Evolutionary conservation across 371 early-diverging fungal genomes (phyloP), one percentile per base, ranked within the genome.

Genomic region (Mortierella sp.): DNA sequence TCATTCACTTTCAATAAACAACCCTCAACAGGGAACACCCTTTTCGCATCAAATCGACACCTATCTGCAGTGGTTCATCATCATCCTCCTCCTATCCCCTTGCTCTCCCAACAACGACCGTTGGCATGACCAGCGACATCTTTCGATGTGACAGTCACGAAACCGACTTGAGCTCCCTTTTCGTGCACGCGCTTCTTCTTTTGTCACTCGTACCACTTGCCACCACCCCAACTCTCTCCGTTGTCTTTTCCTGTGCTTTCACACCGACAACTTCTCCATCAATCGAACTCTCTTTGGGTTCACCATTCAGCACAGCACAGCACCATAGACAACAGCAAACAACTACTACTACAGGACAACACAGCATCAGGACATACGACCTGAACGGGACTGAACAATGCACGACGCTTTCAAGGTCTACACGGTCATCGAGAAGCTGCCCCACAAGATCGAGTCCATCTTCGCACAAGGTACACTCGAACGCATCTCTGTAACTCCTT

Each of bases 341-440:
- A n/a, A n/a, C n/a, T n/a, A n/a, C n/a, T n/a, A n/a, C n/a, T n/a
- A 65, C 61, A 61, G 61, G 66, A 45, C 45, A 26, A 55, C 19
- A 26, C 39, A 68, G 44, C 52, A 44, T 65, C 40, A 26, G 4
- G 37, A 45, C 39, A 34, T 10, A 34, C 39, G 14, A 24, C 37
- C 26, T 13, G 34, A 39, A 16, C 37, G 40, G 11, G 22, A 52
- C 31, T 14, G 26, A 34, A 73, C 67, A 63, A 92, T 92, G 92
- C 92, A 92, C 80, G 90, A 92, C 79, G 92, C 92, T 39, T 92
- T 92, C 82, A 91, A 92, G 85, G 90, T 92, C 39, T 90, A 91
- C 24, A 92, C 91, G 29, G 91, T 92, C 73, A 88, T 92, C n/a
- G 92, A 92, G 65, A 91, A 91, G 69, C 80, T 91, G 10, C 88